These are phyloP conservation scores for Bigelowiella natans DNA, from an alignment of 78 protist genomes.

Conservation along the genomic window DNA sequence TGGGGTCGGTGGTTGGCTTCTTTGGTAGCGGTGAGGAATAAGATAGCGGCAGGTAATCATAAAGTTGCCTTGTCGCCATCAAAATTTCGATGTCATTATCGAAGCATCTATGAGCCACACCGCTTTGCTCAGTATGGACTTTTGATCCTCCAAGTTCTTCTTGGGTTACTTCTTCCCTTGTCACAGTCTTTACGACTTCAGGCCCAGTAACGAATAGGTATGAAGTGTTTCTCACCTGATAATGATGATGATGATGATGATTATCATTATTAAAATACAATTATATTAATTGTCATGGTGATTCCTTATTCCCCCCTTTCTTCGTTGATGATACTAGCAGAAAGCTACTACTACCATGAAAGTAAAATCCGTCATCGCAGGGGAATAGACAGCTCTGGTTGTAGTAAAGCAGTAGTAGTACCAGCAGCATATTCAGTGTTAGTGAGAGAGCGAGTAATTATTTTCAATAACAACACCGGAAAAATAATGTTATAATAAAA, in stretches of 20 bases:
- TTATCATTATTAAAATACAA: no score
- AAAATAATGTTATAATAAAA: no score
- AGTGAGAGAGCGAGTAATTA: no score
- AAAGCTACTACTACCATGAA: slow-evolving; percentile 92
- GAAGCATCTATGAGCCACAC: slow-evolving; percentile 20
- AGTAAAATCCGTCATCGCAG: slow-evolving; percentile 89
- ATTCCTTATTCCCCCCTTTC: no score
- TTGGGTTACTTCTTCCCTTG: slow-evolving; percentile 16
- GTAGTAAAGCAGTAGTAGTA: no score
- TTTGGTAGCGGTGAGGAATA: neutral
- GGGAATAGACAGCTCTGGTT: slow-evolving; percentile 90
- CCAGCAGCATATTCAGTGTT: no score
- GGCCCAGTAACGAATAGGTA: slow-evolving; percentile 83
- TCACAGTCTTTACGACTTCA: slow-evolving; percentile 9
- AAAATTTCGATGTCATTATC: neutral
- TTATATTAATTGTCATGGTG: no score
- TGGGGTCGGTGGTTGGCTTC: neutral
- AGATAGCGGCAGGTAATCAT: neutral
- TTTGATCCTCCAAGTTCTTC: slow-evolving; percentile 86
- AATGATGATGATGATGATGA: no score
- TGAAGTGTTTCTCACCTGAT: slow-evolving; percentile 53
- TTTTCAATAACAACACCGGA: no score
- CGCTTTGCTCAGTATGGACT: slow-evolving; percentile 20
- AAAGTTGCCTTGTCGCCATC: neutral
- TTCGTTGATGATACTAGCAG: no score